Evolutionary conservation across 129 eudicot genomes (phyloP).

Genomic region (Flaveria trinervia): DNA sequence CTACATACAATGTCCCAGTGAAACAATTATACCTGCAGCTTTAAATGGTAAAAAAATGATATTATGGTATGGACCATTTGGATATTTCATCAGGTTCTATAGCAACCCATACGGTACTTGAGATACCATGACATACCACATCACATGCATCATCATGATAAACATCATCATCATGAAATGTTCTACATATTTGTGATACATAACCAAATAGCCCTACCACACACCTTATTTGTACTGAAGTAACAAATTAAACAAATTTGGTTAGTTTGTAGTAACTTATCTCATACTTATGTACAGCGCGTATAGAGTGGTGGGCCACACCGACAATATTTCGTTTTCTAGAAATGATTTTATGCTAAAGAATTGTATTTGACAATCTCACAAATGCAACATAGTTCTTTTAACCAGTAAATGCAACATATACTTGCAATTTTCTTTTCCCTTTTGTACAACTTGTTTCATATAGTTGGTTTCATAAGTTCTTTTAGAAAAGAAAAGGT

Average conservation of each 20-base stretch:
- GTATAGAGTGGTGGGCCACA: too few relatives aligned
- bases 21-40: constrained; percentile 43
- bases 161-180: constrained; percentile 20
- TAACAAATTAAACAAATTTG: background rate
- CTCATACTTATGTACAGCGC: background rate
- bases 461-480: background rate
- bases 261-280: background rate
- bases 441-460: too few relatives aligned
- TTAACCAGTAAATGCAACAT: too few relatives aligned
- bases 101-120: constrained; percentile 29
- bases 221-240: background rate
- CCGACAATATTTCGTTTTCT: too few relatives aligned
- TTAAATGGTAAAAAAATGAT: constrained; percentile 33
- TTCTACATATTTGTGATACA: background rate
- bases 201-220: background rate
- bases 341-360: too few relatives aligned
- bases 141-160: constrained; percentile 24
- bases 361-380: too few relatives aligned
- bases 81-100: constrained; percentile 33
- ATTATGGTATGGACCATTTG: constrained; percentile 36
- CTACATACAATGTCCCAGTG: constrained; percentile 39
- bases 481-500: too few relatives aligned
- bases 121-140: constrained; percentile 28
- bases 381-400: too few relatives aligned
- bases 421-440: too few relatives aligned